Evolutionary conservation across 1,284 basidiomycete species (phyloP).

Genomic region (Coniferiporia weirii): DNA sequence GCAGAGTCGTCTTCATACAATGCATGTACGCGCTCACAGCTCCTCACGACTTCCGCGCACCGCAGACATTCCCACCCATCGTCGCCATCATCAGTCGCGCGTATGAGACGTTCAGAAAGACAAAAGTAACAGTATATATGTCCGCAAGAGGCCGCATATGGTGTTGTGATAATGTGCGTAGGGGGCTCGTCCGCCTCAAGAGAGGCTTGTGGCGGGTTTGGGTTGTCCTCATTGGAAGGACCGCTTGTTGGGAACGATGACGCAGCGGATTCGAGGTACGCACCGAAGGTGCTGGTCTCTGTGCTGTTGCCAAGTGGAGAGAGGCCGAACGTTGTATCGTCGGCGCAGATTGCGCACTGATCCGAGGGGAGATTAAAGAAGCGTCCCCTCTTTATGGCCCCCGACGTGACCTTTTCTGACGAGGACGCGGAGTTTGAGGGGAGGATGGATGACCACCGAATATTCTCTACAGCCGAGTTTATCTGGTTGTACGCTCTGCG

Average conservation of each 20-base stretch:
- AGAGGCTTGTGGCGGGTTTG: constrained; percentile 13
- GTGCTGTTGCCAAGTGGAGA: constrained; percentile 51
- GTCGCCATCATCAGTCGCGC: constrained; percentile 57
- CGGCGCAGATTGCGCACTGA: constrained; percentile 76
- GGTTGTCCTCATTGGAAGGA: not conserved
- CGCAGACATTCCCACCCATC: constrained; percentile 78
- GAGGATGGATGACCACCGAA: constrained; percentile 16
- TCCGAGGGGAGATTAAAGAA: constrained; percentile 59
- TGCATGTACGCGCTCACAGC: constrained; percentile 43
- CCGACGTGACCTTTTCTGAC: constrained; percentile 23
- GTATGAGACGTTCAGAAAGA: constrained; percentile 75
- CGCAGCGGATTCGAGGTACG: constrained; percentile 19
- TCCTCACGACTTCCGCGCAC: constrained; percentile 57
- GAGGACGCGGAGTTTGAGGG: constrained; percentile 24
- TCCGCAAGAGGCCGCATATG: constrained; percentile 72
- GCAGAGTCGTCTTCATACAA: constrained; percentile 10
- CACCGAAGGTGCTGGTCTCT: constrained; percentile 29
- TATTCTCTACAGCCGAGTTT: constrained; percentile 1
- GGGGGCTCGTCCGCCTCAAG: constrained; percentile 40
- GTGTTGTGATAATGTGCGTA: constrained; percentile 58
- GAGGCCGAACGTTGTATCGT: constrained; percentile 60
- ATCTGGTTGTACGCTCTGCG: constrained; percentile 40
- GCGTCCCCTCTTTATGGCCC: constrained; percentile 39
- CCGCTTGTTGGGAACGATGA: constrained; percentile 20
- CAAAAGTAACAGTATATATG: constrained; percentile 89